Percentiles rank a stretch among this genome's conserved stretches.
These are phyloP conservation scores for Cyberlindnera meyerae DNA, from an alignment of 805 yeast species.

Conservation along the genomic window DNA sequence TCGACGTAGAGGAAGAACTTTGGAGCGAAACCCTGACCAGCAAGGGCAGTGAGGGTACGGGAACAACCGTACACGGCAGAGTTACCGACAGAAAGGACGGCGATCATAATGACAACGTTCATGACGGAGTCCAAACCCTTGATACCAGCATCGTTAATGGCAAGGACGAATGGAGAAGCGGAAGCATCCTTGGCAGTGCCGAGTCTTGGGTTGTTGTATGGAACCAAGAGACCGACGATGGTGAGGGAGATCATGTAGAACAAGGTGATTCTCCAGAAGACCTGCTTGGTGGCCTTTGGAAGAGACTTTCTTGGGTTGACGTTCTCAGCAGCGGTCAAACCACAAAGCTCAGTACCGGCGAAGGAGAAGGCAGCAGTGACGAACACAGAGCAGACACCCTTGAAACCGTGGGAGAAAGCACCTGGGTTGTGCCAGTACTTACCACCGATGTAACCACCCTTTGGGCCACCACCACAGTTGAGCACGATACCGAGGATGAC, in stretches of 20 bases:
- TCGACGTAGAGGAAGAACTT: conserved; percentile 42
- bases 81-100: conserved; percentile 35
- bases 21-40: conserved; percentile 50
- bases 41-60: conserved; percentile 48
- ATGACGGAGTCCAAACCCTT: conserved; percentile 54
- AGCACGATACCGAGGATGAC: conserved; percentile 51
- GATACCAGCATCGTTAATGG: conserved; percentile 58
- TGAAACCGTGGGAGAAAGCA: conserved; percentile 53
- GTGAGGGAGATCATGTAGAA: conserved; percentile 60
- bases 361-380: conserved; percentile 66
- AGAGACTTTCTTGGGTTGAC: conserved; percentile 41
- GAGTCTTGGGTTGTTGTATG: conserved; percentile 47
- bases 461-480: conserved; percentile 56
- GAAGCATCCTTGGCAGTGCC: conserved; percentile 52
- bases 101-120: conserved; percentile 56
- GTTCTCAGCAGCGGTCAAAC: conserved; percentile 46
- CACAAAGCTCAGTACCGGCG: conserved; percentile 61
- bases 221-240: conserved; percentile 66
- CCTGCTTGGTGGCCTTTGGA: conserved; percentile 47
- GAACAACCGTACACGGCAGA: conserved; percentile 49
- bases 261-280: conserved; percentile 68
- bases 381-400: conserved; percentile 51
- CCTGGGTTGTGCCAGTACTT: conserved; percentile 52
- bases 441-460: conserved; percentile 42
- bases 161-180: conserved; percentile 80